These are phyloP conservation scores for Vachellia collinsii DNA, from an alignment of 306 rosid genomes.

Conservation along the genomic window DNA sequence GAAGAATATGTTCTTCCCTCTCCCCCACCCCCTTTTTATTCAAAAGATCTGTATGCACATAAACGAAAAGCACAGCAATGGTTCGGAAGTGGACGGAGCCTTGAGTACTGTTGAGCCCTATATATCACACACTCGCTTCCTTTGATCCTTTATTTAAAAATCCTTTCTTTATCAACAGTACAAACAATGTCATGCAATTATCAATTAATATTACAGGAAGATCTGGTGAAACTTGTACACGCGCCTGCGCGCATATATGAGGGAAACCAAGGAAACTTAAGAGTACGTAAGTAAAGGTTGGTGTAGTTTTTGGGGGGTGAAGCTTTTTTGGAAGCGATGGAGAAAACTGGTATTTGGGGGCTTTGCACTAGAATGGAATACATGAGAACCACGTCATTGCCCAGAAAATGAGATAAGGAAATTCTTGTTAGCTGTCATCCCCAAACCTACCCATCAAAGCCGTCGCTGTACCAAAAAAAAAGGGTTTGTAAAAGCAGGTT, in stretches of 20 bases:
- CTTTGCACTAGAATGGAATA: slow-evolving; percentile 12
- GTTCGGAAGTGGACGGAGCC: slow-evolving; percentile 21
- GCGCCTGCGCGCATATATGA: background rate
- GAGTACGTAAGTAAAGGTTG: background rate
- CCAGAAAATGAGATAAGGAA: slow-evolving; percentile 9
- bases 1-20: slow-evolving; percentile 16
- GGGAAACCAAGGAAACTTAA: background rate
- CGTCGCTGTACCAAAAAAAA: slow-evolving; percentile 15
- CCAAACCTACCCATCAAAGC: slow-evolving; percentile 26
- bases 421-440: slow-evolving; percentile 22
- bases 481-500: background rate
- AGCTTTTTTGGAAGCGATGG: background rate
- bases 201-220: background rate
- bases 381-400: slow-evolving; percentile 22
- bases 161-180: background rate
- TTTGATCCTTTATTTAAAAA: background rate
- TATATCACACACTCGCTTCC: slow-evolving; percentile 20
- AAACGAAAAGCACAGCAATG: slow-evolving; percentile 20
- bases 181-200: slow-evolving; percentile 3
- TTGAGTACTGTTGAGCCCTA: background rate
- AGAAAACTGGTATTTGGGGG: background rate
- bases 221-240: background rate
- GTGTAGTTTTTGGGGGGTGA: background rate
- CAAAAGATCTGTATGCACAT: background rate
- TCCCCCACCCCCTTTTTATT: background rate